These are phyloP conservation scores for Fistulifera pelliculosa DNA, from an alignment of 108 stramenopile genomes.

Conservation along the genomic window DNA sequence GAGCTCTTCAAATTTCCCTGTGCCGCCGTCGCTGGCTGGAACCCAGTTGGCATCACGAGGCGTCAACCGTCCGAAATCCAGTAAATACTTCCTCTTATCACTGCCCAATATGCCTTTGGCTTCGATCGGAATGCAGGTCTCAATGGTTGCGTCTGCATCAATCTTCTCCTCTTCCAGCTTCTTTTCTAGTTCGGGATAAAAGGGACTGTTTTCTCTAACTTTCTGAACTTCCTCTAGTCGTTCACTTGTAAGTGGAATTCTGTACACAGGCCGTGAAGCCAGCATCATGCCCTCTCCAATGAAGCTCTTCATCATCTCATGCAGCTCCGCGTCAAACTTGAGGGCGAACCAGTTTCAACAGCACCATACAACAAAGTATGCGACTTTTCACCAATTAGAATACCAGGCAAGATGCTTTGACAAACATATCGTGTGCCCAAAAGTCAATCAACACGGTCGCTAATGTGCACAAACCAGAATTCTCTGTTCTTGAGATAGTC, in stretches of 20 bases:
- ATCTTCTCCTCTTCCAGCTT: slow-evolving; percentile 22
- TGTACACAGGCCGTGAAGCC: slow-evolving; percentile 45
- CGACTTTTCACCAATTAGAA: slow-evolving; percentile 77
- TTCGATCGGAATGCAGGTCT: slow-evolving; percentile 77
- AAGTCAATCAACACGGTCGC: slow-evolving; percentile 88
- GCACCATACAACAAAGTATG: slow-evolving; percentile 83
- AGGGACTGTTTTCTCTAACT: slow-evolving; percentile 3
- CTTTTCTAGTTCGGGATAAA: slow-evolving; percentile 18
- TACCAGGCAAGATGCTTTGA: slow-evolving; percentile 87
- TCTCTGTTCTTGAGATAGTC: slow-evolving; percentile 54
- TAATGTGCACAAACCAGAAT: slow-evolving; percentile 74
- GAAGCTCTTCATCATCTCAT: slow-evolving; percentile 57
- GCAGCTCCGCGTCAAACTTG: slow-evolving; percentile 64
- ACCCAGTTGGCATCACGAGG: slow-evolving; percentile 97
- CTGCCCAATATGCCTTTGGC: slow-evolving; percentile 88
- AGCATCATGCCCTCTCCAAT: slow-evolving; percentile 59
- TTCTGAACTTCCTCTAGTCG: slow-evolving; percentile 46
- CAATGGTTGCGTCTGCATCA: slow-evolving; percentile 29
- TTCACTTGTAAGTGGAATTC: slow-evolving; percentile 43
- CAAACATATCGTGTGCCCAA: slow-evolving; percentile 79
- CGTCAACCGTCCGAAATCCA: slow-evolving; percentile 86
- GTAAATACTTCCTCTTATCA: slow-evolving; percentile 83
- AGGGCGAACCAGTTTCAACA: slow-evolving; percentile 70
- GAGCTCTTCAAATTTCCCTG: slow-evolving; percentile 54
- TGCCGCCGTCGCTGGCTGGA: slow-evolving; percentile 52